A percentile compares a stretch with the other conserved stretches of the same genome.
These are phyloP conservation scores for Cornus suecica DNA, from an alignment of 148 eudicot genomes.

Conservation along the genomic window DNA sequence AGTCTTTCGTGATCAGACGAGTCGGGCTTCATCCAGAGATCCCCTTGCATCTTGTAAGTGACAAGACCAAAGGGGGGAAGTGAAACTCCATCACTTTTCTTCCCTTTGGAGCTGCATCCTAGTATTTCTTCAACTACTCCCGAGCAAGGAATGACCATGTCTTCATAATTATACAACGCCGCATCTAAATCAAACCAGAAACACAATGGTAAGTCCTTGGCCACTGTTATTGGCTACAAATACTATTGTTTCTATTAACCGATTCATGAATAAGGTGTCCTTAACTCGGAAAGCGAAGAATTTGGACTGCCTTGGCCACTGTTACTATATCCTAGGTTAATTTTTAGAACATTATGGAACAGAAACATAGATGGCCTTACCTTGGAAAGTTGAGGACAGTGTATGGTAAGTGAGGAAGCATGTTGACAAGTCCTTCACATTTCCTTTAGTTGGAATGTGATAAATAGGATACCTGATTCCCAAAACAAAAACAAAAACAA, in stretches of 20 bases:
- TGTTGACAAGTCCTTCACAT: conserved; percentile 24
- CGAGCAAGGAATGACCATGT: not conserved
- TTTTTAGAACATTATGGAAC: not conserved
- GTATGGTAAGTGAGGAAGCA: conserved; percentile 44
- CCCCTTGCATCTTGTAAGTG: conserved; percentile 21
- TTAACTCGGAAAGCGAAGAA: not conserved
- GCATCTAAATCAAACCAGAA: conserved; percentile 3
- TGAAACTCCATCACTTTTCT: not conserved
- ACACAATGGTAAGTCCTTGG: not conserved
- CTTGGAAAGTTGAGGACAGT: conserved; percentile 38
- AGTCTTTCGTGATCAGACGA: conserved; percentile 8
- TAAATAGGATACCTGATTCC: conserved; percentile 37
- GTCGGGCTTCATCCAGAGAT: conserved; percentile 18
- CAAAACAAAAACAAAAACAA: not conserved
- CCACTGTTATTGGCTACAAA: not conserved
- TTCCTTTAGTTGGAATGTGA: conserved; percentile 26
- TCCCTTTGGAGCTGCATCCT: not conserved
- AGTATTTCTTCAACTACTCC: not conserved
- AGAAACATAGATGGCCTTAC: conserved; percentile 12
- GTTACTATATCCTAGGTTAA: too few species aligned
- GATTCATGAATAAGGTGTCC: not conserved
- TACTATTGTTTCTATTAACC: not conserved
- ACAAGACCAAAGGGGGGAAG: conserved; percentile 33
- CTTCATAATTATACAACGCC: not conserved
- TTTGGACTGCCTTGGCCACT: not conserved